phyloP scores from a whole-genome alignment of 257 asterid species.

The Craterostigma plantagineum region DNA sequence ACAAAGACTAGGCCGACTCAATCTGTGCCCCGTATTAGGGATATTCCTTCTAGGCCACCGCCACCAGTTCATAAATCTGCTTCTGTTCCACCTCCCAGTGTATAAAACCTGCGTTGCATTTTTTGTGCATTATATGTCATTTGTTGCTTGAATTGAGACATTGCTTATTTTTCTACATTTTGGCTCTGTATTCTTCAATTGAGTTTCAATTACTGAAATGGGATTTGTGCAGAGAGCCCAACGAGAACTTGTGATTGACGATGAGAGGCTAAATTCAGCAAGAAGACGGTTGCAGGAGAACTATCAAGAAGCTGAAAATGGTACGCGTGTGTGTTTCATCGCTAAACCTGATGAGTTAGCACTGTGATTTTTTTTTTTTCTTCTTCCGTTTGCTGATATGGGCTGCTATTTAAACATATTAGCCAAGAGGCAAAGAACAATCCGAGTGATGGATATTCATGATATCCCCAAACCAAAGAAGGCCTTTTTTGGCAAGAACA shows the following conservation, averaged over 20 bases:
- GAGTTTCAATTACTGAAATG: constrained; percentile 7
- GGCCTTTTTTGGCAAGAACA: constrained; percentile 66
- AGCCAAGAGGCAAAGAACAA: constrained; percentile 95
- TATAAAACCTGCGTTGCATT: constrained; percentile 14
- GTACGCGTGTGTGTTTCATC: constrained; percentile 33
- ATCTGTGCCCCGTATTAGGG: constrained; percentile 34
- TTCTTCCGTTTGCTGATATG: constrained; percentile 10
- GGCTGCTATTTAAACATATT: constrained; percentile 8
- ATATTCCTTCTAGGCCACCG: constrained; percentile 44
- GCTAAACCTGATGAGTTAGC: constrained; percentile 10
- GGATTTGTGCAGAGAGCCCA: constrained; percentile 50
- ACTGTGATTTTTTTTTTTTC: no score
- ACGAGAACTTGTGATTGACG: constrained; percentile 40
- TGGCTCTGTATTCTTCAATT: not conserved
- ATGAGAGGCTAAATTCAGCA: constrained; percentile 69
- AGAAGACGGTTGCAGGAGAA: constrained; percentile 92
- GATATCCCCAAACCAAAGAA: constrained; percentile 86
- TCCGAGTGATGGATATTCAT: constrained; percentile 93
- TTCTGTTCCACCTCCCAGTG: constrained; percentile 62
- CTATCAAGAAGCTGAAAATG: constrained; percentile 95
- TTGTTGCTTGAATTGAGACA: not conserved
- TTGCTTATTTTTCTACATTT: not conserved
- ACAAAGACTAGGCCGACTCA: constrained; percentile 44
- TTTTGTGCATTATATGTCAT: not conserved
- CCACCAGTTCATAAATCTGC: constrained; percentile 47